Conservation (phyloP, 305 asterid species). For the Fraxinus velutina region DNA sequence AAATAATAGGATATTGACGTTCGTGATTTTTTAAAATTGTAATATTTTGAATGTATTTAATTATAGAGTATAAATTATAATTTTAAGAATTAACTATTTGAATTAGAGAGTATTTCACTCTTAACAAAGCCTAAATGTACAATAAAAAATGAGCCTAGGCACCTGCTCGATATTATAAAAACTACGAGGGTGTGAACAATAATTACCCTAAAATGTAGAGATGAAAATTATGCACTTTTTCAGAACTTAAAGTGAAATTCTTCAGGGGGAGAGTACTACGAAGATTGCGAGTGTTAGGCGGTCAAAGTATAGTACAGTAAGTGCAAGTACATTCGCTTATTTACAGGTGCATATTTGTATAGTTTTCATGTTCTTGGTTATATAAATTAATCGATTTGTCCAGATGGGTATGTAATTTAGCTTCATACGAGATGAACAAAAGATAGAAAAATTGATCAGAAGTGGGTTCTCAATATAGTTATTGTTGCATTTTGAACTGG, state of each 20-base stretch:
- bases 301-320: not conserved
- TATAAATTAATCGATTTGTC: not conserved
- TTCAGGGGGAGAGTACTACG: not conserved
- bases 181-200: no score
- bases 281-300: not conserved
- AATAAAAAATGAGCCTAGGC: no score
- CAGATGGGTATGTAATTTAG: not conserved
- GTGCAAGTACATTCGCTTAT: not conserved
- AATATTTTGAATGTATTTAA: no score
- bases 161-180: no score
- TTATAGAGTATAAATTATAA: no score
- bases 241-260: not conserved
- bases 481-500: not conserved
- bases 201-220: no score
- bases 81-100: no score
- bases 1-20: no score
- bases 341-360: not conserved
- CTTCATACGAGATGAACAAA: not conserved
- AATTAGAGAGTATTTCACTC: no score
- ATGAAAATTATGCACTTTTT: not conserved
- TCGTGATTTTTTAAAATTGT: no score
- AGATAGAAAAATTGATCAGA: not conserved
- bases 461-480: not conserved
- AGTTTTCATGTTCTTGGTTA: not conserved
- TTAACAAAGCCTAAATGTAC: no score